These are phyloP conservation scores for Hagleromyces aurorensis DNA, from an alignment of 805 yeast genomes.

Conservation along the genomic window DNA sequence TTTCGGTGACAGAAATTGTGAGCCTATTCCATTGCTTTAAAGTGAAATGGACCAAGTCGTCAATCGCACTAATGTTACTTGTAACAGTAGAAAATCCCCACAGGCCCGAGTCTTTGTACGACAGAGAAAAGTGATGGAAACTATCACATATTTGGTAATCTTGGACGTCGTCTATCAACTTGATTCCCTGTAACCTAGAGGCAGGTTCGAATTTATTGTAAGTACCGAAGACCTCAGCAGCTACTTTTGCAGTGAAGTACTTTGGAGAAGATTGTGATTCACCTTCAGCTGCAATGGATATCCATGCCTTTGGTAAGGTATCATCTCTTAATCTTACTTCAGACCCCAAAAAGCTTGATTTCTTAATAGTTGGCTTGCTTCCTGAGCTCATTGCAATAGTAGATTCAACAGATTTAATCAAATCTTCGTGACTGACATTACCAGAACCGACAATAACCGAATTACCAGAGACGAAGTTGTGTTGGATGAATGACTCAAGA, in stretches of 20 bases:
- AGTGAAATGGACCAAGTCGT: slow-evolving; percentile 73
- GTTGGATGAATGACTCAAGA: slow-evolving; percentile 45
- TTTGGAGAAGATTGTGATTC: slow-evolving; percentile 56
- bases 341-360: slow-evolving; percentile 69
- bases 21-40: slow-evolving; percentile 85
- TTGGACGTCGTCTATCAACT: slow-evolving; percentile 58
- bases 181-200: slow-evolving; percentile 55
- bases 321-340: slow-evolving; percentile 86
- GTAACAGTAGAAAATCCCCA: slow-evolving; percentile 75
- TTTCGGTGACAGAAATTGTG: slow-evolving; percentile 62
- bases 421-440: slow-evolving; percentile 58
- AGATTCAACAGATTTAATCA: slow-evolving; percentile 58
- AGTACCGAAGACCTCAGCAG: slow-evolving; percentile 53
- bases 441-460: slow-evolving; percentile 63
- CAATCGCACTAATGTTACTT: slow-evolving; percentile 50
- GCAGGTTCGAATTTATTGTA: slow-evolving; percentile 47
- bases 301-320: slow-evolving; percentile 72
- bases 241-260: slow-evolving; percentile 65
- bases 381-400: slow-evolving; percentile 36
- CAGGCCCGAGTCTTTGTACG: slow-evolving; percentile 71
- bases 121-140: slow-evolving; percentile 61
- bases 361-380: slow-evolving; percentile 43
- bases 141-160: slow-evolving; percentile 68
- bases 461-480: slow-evolving; percentile 54
- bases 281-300: slow-evolving; percentile 68